These are phyloP conservation scores for Penicillium nucicola DNA, from an alignment of 495 filamentous ascomycete genomes.

Conservation along the genomic window DNA sequence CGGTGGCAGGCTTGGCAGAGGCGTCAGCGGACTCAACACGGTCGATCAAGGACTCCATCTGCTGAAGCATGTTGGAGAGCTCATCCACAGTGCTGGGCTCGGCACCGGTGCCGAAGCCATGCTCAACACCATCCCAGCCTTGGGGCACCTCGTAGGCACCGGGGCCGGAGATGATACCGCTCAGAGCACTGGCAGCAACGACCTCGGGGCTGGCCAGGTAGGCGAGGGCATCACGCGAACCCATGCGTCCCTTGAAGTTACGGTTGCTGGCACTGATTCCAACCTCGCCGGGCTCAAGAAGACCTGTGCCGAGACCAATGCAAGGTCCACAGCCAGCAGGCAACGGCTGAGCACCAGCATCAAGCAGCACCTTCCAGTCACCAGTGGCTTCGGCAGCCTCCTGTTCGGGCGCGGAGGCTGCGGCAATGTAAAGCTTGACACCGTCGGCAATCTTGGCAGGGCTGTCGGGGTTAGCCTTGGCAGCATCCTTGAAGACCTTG, in stretches of 20 bases:
- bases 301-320: slow-evolving; percentile 80
- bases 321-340: slow-evolving; percentile 85
- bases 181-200: slow-evolving; percentile 82
- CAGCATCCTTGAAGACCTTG: slow-evolving; percentile 79
- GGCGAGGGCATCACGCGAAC: slow-evolving; percentile 73
- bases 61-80: slow-evolving; percentile 63
- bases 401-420: slow-evolving; percentile 82
- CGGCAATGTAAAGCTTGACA: slow-evolving; percentile 89
- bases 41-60: slow-evolving; percentile 53
- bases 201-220: slow-evolving; percentile 91
- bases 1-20: slow-evolving; percentile 27
- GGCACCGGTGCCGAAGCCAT: slow-evolving; percentile 69
- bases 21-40: slow-evolving; percentile 18
- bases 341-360: slow-evolving; percentile 72
- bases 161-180: slow-evolving; percentile 73
- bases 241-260: slow-evolving; percentile 95
- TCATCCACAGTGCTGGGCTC: slow-evolving; percentile 61
- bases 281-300: slow-evolving; percentile 80
- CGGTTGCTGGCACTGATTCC: slow-evolving; percentile 89
- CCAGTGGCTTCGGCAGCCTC: slow-evolving; percentile 72
- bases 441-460: slow-evolving; percentile 71
- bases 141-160: slow-evolving; percentile 75
- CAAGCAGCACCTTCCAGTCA: slow-evolving; percentile 82
- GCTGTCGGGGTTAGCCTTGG: slow-evolving; percentile 49
- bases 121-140: slow-evolving; percentile 61